These are phyloP conservation scores for Serendipita sp. DNA, from an alignment of 768 basidiomycete genomes.

Conservation along the genomic window DNA sequence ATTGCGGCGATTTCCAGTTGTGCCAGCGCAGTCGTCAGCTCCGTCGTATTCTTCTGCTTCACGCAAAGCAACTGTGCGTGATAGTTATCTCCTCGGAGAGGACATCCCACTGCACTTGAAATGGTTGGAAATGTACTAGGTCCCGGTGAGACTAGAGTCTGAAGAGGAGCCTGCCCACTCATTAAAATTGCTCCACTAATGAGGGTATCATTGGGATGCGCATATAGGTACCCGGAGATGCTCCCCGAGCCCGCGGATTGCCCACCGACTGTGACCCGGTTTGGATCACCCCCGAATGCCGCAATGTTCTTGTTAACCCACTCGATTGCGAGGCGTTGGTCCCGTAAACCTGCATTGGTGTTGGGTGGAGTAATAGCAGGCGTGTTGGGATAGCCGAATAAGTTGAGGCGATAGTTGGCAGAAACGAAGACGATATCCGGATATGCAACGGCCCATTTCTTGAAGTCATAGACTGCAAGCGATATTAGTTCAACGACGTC, in stretches of 20 bases:
- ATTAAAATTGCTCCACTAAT: neutral
- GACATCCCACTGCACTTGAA: too few relatives aligned
- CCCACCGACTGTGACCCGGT: slow-evolving; percentile 24
- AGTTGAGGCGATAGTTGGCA: slow-evolving; percentile 38
- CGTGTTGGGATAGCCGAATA: slow-evolving; percentile 37
- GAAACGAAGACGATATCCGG: neutral
- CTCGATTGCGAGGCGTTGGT: slow-evolving; percentile 40
- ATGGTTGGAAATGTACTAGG: too few relatives aligned
- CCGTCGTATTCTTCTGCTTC: too few relatives aligned
- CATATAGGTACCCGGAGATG: neutral
- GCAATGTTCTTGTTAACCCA: slow-evolving; percentile 54
- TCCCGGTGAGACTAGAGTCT: too few relatives aligned
- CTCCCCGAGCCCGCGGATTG: neutral
- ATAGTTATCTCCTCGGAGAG: too few relatives aligned
- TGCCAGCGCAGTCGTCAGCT: too few relatives aligned
- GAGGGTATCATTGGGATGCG: neutral
- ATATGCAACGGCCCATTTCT: neutral
- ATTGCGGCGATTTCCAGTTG: too few relatives aligned
- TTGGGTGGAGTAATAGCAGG: slow-evolving; percentile 27
- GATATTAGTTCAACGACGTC: neutral
- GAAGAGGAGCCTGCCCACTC: neutral
- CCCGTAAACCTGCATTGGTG: slow-evolving; percentile 43
- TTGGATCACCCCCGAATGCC: slow-evolving; percentile 47
- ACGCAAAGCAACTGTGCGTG: too few relatives aligned
- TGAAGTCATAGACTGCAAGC: neutral